These are phyloP conservation scores for Hyphodiscus hymeniophilus DNA, from an alignment of 495 filamentous ascomycete species.

Conservation along the genomic window DNA sequence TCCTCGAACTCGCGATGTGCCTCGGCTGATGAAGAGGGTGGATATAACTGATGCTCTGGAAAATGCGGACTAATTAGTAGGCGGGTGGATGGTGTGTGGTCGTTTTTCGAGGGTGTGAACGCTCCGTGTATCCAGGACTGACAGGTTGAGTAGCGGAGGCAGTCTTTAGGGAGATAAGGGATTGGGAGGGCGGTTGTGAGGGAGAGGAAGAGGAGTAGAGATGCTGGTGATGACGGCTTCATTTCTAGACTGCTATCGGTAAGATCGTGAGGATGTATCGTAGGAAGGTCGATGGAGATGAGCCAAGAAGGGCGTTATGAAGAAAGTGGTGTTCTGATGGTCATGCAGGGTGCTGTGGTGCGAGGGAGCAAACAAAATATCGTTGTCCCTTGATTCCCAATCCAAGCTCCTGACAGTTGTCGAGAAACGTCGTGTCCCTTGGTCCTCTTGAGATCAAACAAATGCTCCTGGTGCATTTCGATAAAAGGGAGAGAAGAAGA, in stretches of 20 bases:
- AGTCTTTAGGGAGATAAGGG: slow-evolving; percentile 7
- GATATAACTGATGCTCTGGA: slow-evolving; percentile 8
- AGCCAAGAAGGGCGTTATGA: not conserved
- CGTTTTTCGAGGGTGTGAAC: slow-evolving; percentile 25
- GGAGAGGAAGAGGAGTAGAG: slow-evolving; percentile 18
- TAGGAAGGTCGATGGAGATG: too few relatives aligned
- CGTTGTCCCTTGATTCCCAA: too few relatives aligned
- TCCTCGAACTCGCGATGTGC: not conserved
- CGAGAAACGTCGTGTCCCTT: too few relatives aligned
- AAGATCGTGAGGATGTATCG: too few relatives aligned
- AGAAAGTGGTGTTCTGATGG: too few relatives aligned
- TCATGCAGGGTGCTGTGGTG: too few relatives aligned
- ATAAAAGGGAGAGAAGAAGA: too few relatives aligned
- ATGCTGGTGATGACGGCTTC: slow-evolving; percentile 16
- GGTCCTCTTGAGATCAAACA: too few relatives aligned
- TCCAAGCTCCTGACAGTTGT: too few relatives aligned
- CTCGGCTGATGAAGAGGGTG: not conserved
- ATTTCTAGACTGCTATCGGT: slow-evolving; percentile 11
- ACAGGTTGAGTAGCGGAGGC: slow-evolving; percentile 8
- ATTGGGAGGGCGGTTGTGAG: slow-evolving; percentile 10
- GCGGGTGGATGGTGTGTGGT: slow-evolving; percentile 28
- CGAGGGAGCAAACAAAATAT: too few relatives aligned
- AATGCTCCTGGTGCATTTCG: too few relatives aligned
- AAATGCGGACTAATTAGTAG: slow-evolving; percentile 12
- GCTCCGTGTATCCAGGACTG: slow-evolving; percentile 23